Evolutionary conservation across 106 monocot genomes (phyloP), one percentile per base, ranked within the genome.

Genomic region (Triglochin maritima): DNA sequence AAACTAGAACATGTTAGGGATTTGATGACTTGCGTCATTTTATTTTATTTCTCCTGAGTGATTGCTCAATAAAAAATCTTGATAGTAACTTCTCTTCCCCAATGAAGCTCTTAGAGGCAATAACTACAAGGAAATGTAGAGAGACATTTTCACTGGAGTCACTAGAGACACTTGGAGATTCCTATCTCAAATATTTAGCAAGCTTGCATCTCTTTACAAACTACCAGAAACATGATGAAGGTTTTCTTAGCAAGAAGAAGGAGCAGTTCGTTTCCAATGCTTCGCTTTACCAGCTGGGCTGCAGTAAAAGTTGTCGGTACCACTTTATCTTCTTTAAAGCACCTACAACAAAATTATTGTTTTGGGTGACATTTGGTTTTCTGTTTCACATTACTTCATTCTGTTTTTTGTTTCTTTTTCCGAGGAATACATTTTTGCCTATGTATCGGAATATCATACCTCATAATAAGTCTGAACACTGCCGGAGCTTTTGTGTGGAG

Each of bases 161-260:
- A 47, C 60, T 87, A 46, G 87, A 84, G 74, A 84, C 84, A 47
- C 73, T 87, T 69, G 87, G 87, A 60, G 87, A 87, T 56, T 87
- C 87, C 49, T 87, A 76, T 71, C 81, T 87, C 9, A 87, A 87
- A 69, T 87, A 87, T 74, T 79, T 58, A 13, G 59, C 79, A 44
- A 72, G 79, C 57, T 71, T 71, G 56, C 79, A 87, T 74, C 67
- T 87, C 17, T 87, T 84, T 47, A 66, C 47, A 52, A 65, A 57
- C 17, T 65, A 81, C 29, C 9, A 58, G 12, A 63, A 81, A 81
- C 77, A 84, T 68, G 84, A 87, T 55, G 79, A 87, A 62, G 87
- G 87, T 50, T 64, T 78, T 44, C 71, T 87, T 59, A 79, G 57
- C 13, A 11, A 57, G 4, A 84, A 62, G 74, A 79, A 79, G 68